These are phyloP conservation scores for Colletotrichum tropicicola DNA, from an alignment of 2,329 filamentous ascomycete species.

Conservation along the genomic window DNA sequence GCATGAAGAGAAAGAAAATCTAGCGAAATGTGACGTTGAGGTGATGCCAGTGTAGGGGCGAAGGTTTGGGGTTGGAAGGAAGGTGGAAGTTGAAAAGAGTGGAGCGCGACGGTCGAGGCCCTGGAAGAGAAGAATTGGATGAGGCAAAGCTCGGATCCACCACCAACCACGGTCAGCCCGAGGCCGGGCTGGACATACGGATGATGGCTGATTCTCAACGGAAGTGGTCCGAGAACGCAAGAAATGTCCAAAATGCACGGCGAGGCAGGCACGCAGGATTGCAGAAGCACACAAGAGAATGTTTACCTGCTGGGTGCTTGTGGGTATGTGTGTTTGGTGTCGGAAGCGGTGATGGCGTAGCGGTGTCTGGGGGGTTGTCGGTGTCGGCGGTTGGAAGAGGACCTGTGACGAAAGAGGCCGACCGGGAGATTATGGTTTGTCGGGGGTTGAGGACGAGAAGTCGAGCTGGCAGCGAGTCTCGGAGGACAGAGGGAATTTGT, in stretches of 20 bases:
- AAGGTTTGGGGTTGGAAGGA: slow-evolving; percentile 26
- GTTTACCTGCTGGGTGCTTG: slow-evolving; percentile 3
- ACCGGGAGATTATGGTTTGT: slow-evolving; percentile 6
- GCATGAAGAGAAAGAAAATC: neutral
- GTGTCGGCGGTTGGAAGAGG: neutral
- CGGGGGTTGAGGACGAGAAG: neutral
- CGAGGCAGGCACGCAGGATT: neutral
- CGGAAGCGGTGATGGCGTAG: slow-evolving; percentile 30
- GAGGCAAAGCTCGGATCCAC: slow-evolving; percentile 27
- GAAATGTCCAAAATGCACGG: too few relatives aligned
- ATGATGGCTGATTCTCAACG: neutral
- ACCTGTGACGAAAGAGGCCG: slow-evolving; percentile 28
- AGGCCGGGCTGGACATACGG: slow-evolving; percentile 10
- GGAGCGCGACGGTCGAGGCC: slow-evolving; percentile 10
- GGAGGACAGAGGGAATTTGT: neutral
- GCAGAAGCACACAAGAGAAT: neutral
- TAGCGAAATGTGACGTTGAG: neutral
- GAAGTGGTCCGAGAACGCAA: too few relatives aligned
- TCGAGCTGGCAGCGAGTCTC: slow-evolving; percentile 3
- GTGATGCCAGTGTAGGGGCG: slow-evolving; percentile 17
- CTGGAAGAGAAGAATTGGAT: neutral
- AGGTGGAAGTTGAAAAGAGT: slow-evolving; percentile 29
- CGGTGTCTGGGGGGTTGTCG: neutral
- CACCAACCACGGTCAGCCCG: slow-evolving; percentile 3
- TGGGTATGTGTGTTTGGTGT: slow-evolving; percentile 19